Conservation (phyloP, 208 protist genomes). For the Crithidia expoeki region DNA sequence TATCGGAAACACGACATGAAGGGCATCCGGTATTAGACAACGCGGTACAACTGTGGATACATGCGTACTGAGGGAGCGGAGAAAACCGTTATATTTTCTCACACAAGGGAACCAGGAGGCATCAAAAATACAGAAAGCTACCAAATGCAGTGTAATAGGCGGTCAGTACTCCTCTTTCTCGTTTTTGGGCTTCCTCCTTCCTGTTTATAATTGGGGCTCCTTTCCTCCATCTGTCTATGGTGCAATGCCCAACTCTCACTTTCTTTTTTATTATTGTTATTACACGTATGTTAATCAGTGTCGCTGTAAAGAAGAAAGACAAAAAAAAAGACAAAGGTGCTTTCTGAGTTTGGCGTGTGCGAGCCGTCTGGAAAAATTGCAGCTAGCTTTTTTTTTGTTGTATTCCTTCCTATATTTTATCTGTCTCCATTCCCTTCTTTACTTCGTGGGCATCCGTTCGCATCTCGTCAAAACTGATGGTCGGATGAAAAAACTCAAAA, state of each 20-base stretch:
- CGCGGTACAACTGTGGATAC: background rate
- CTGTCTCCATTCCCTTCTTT: background rate
- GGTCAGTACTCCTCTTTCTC: background rate
- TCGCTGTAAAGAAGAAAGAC: background rate
- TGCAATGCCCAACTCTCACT: background rate
- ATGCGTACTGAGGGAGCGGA: background rate
- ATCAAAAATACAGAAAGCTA: background rate
- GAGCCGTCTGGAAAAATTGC: background rate
- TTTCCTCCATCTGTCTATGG: background rate
- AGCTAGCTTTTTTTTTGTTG: background rate
- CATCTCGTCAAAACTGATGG: conserved; percentile 11
- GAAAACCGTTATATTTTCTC: too few relatives aligned
- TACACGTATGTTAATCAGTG: background rate
- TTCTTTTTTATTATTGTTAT: background rate
- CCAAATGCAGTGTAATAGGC: background rate
- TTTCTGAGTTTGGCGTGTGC: background rate
- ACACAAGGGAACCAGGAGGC: too few relatives aligned
- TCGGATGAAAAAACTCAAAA: background rate
- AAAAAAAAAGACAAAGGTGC: background rate
- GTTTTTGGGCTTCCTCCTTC: background rate
- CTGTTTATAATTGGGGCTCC: conserved; percentile 15
- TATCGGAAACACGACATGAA: background rate
- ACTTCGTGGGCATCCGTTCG: background rate
- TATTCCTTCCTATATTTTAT: background rate
- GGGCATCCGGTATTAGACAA: background rate